Base-by-base conservation (phyloP, 2,329 filamentous ascomycete species). In the Xenosphaeropsis pyriputrescens region DNA sequence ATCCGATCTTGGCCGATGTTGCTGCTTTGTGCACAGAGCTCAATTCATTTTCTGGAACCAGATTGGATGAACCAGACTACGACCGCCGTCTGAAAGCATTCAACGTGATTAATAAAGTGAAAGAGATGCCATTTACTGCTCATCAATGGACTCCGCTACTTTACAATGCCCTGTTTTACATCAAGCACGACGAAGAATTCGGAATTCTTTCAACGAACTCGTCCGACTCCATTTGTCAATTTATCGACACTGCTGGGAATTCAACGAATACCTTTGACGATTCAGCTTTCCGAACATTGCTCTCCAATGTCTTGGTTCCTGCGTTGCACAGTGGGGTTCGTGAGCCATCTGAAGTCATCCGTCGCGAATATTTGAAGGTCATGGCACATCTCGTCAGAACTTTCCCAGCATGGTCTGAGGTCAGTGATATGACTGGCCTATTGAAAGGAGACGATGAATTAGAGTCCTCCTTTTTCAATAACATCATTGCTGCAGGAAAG, bases 401-500 rank as follows among this genome's bases (percentile, higher is more conserved):
- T 32, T 76, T 91, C 52, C 68, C 80, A 0, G 60, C 68, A 1
- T 88, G 85, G 75, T 54, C 69, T 5, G 72, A 76, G 2, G 69
- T 96, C 30, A 68, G 71, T 19, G 86, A 93, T 54, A 71, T 98
- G 61, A 63, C 72, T 41, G 66, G 68, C 5, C 68, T 98, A 9
- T 68, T 91, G 30, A 70, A 72, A 7, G 69, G 65, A 12, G 69
- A 81, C 37, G 82, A 84, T 40, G 54, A 55, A 36, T 22, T 53
- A 19, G 53, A 56, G 50, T 73, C 76, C 9, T 83, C 84, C 1
- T 95, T 98, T 63, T 98, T 96, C 64, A 82, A 74, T 57, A 93
- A 96, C 49, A 76, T 96, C 33, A 64, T 96, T 29, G 88, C 91
- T 51, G 89, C 93, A 35, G 86, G 93, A 37, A 79, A 86, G 29